Evolutionary conservation across 495 filamentous ascomycete genomes (phyloP).

Genomic region (Xylaria cubensis): DNA sequence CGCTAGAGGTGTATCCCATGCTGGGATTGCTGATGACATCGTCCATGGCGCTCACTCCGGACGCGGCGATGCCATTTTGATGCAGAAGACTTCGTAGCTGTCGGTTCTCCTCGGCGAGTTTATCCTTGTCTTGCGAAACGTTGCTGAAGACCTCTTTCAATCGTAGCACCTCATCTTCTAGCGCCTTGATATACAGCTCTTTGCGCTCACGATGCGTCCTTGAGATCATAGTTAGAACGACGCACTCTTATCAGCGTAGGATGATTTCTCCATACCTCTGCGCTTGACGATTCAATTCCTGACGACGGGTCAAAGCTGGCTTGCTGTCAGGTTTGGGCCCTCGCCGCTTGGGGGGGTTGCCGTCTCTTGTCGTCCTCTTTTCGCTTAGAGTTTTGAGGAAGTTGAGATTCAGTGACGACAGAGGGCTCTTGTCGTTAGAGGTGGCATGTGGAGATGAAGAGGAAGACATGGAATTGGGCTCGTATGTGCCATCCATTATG

Average conservation of each 20-base stretch:
- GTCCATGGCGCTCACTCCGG: constrained; percentile 46
- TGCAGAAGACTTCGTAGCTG: constrained; percentile 76
- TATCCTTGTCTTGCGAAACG: constrained; percentile 69
- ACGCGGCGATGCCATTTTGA: constrained; percentile 69
- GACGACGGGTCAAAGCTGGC: constrained; percentile 88
- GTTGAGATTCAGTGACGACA: constrained; percentile 59
- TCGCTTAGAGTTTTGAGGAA: constrained; percentile 67
- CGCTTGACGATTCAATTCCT: constrained; percentile 94
- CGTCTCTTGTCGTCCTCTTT: constrained; percentile 75
- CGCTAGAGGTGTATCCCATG: constrained; percentile 57
- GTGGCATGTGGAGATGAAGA: constrained; percentile 46
- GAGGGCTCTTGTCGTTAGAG: constrained; percentile 56
- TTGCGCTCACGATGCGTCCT: constrained; percentile 96
- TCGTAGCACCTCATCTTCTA: constrained; percentile 87
- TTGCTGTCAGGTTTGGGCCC: constrained; percentile 98
- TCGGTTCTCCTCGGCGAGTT: constrained; percentile 74
- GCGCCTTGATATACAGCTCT: constrained; percentile 90
- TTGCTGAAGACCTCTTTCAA: constrained; percentile 67
- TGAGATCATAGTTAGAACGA: constrained; percentile 23
- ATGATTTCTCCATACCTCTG: constrained; percentile 71
- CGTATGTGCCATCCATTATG: constrained; percentile 44
- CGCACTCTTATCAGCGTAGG: neutral
- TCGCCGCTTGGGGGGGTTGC: constrained; percentile 83
- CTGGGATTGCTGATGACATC: constrained; percentile 54
- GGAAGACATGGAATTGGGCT: constrained; percentile 51